Base-by-base conservation (phyloP, 2,329 filamentous ascomycete species). In the Fusarium mundagurra region DNA sequence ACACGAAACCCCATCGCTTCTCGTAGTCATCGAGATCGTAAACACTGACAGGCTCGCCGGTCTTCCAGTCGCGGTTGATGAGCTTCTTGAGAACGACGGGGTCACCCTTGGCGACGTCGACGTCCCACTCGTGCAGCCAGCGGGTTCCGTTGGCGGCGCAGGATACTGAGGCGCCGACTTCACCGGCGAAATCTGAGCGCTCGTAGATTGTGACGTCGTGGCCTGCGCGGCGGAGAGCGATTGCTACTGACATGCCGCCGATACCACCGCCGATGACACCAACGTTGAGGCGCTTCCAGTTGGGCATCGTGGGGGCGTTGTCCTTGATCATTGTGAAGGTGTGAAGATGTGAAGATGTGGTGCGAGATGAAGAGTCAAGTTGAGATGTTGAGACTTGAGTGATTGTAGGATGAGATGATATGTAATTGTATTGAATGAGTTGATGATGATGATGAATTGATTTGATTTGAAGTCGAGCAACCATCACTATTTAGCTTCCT, bases 61-160 rank as follows among this genome's bases (percentile, higher is more conserved):
- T 93, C 78, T 88, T 87, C 91, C 91, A 93, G 81, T 93, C 91
- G 8, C 89, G 87, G 79, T 90, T 92, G 82, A 93, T 93, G 60
- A 93, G 85, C 76, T 90, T 90, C 80, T 86, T 86, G 55, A 93
- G 82, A 3, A 93, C 83, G 4, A 93, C 91, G 0, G 91, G 91
- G 65, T 92, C 88, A 14, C 91, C 92, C 76, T 89, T 90, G 20
- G 83, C 83, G 4, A 93, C 84, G 75, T 93, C 89, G 3, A 93
- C 90, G 0, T 84, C 84, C 92, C 92, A 93, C 79, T 92, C 90
- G 69, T 92, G 88, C 13, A 93, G 83, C 91, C 91, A 93, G 53
- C 90, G 86, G 3, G 91, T 92, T 13, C 91, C 92, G 75, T 93
- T 93, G 16, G 92, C 91, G 3, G 92, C 92, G 75, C 91, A 93